A percentile compares a stretch with the other conserved stretches of the same genome.
These are phyloP conservation scores for Phallus indusiatus DNA, from an alignment of 768 basidiomycete genomes.

Conservation along the genomic window DNA sequence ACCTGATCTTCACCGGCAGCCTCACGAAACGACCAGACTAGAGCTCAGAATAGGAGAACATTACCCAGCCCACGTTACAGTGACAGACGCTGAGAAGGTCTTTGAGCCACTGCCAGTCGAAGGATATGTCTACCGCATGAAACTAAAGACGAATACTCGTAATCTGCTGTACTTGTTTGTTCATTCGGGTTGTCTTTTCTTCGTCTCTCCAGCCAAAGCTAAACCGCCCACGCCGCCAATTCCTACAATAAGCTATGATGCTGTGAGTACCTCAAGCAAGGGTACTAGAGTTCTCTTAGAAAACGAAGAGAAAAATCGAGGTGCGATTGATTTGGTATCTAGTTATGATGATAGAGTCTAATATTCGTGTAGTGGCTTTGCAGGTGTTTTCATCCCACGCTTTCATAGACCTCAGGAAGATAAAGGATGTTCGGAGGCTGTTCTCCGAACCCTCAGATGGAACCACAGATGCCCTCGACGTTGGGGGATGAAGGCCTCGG, in stretches of 20 bases:
- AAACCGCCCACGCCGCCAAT: constrained; percentile 61
- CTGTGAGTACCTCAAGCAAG: constrained; percentile 12
- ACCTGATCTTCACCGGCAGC: constrained; percentile 20
- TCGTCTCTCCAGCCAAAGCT: constrained; percentile 39
- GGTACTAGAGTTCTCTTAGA: constrained; percentile 22
- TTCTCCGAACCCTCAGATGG: constrained; percentile 24
- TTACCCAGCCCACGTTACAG: constrained; percentile 24
- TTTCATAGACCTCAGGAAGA: constrained; percentile 61
- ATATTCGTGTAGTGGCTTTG: constrained; percentile 17
- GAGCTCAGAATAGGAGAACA: constrained; percentile 75
- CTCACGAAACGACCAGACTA: constrained; percentile 38
- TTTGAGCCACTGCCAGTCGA: constrained; percentile 77
- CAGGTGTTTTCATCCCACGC: constrained; percentile 61
- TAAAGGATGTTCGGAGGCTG: constrained; percentile 56
- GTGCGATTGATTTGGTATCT: constrained; percentile 16
- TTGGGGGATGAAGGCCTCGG: constrained; percentile 50
- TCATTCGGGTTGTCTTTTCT: constrained; percentile 68
- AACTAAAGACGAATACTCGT: constrained; percentile 44
- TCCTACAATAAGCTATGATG: constrained; percentile 22
- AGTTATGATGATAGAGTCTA: neutral
- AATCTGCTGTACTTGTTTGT: constrained; percentile 60
- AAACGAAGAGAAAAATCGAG: constrained; percentile 49
- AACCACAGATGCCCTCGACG: constrained; percentile 48
- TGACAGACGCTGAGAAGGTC: constrained; percentile 38
- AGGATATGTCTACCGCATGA: constrained; percentile 73